These are phyloP conservation scores for Bryum argenteum DNA, from an alignment of 225 moss, liverwort and hornwort species.

Conservation along the genomic window DNA sequence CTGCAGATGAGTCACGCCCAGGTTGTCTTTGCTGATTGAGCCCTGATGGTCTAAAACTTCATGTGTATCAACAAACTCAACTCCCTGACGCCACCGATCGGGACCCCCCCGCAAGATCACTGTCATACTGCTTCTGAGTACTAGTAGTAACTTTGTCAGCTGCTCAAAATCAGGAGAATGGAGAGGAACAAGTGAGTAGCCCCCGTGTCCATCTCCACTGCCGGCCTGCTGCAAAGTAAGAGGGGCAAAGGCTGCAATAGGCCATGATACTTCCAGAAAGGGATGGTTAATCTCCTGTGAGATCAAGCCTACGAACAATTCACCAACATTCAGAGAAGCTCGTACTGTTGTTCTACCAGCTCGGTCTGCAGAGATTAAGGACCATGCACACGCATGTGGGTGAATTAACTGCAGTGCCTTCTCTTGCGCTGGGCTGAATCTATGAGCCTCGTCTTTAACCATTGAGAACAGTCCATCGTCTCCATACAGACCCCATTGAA, in stretches of 20 bases:
- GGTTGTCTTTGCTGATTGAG: constrained; percentile 40
- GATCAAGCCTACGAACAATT: constrained; percentile 48
- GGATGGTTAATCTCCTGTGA: constrained; percentile 53
- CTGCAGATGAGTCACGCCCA: constrained; percentile 61
- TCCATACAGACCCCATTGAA: constrained; percentile 60
- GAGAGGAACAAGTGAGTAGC: constrained; percentile 56
- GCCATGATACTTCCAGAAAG: constrained; percentile 79
- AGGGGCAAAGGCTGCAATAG: constrained; percentile 82
- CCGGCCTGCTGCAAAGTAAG: constrained; percentile 73
- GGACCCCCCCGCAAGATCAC: constrained; percentile 84
- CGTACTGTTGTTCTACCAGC: constrained; percentile 79
- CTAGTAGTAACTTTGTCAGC: constrained; percentile 66
- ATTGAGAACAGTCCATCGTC: constrained; percentile 55
- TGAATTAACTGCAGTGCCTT: constrained; percentile 46
- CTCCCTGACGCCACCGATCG: constrained; percentile 92
- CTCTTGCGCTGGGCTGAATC: constrained; percentile 38
- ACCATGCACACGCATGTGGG: constrained; percentile 74
- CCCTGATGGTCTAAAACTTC: constrained; percentile 47
- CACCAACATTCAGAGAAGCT: constrained; percentile 68
- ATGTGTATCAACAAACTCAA: constrained; percentile 79
- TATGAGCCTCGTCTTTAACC: constrained; percentile 43
- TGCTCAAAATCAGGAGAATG: constrained; percentile 29
- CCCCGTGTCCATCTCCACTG: constrained; percentile 72
- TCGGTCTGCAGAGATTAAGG: constrained; percentile 67
- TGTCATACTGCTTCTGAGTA: constrained; percentile 80